Evolutionary conservation across 257 asterid species (phyloP), one percentile per base, ranked within the genome.

Genomic region (Rehmannia glutinosa): DNA sequence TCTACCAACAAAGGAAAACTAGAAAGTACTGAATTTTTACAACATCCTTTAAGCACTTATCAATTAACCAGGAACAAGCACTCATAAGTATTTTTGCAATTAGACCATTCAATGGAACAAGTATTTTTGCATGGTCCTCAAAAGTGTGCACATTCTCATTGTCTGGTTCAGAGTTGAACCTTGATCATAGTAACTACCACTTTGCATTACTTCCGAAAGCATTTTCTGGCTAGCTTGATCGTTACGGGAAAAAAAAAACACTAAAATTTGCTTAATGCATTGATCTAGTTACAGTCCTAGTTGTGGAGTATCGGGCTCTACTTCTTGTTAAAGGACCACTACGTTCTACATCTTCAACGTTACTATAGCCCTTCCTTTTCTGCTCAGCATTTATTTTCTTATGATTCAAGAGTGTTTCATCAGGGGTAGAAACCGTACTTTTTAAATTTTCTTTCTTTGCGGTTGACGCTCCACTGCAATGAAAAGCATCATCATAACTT

Each of bases 311-410:
- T 32, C 71, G 78, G 54, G 78, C 62, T 67, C 64, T 78, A 45
- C 86, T 77, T 75, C 88, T 74, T 30, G 87, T 81, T 38, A 73
- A 56, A 69, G 77, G 77, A 30, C 77, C 66, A 19, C 63, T 72
- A 35, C 8, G 17, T 36, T 30, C 41, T 53, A 39, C 54, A 32
- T 8, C 41, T 42, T 35, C 10, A 6, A 8, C 17, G 35, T 23
- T 36, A 28, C 46, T n/a, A 21, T 32, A 24, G 11, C 19, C 69
- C 50, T 28, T 59, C 23, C 13, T 6, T 25, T 41, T 59, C 75
- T 36, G 56, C 49, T 42, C 35, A 9, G 20, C 39, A 24, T 28
- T 35, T 1, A 5, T 59, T 36, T 51, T 58, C 66, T 33, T 21
- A 27, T 12, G 5, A 28, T 5, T 36, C 27, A 16, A 66, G 53